Evolutionary conservation across 2,329 filamentous ascomycete genomes (phyloP), one percentile per base, ranked within the genome.

Genomic region (Alternaria infectoria): DNA sequence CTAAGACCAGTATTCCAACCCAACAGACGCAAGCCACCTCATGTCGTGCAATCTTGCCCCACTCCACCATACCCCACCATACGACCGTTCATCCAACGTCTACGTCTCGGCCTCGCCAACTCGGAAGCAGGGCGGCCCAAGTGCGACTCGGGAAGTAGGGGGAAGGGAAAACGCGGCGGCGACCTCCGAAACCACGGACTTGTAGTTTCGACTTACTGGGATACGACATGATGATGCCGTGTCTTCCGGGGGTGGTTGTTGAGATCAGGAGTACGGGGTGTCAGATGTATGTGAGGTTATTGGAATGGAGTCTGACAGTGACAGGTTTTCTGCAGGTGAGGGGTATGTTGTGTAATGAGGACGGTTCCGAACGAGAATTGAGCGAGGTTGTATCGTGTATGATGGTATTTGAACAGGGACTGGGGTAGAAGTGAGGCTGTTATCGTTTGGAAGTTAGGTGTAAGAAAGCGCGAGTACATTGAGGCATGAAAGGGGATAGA

Each of bases 271-370:
- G 49, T 25, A 52, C 28, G 28, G 49, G 49, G 49, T 51, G 49
- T 52, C 49, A 52, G 49, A 52, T 52, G 36, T 46, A 23, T 59
- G 59, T 44, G 49, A 59, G 55, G 55, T 49, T 47, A 59, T 62
- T 58, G 49, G 32, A 62, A 59, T 44, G 56, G 32, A 44, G 49
- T 25, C 55, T 62, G 60, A 62, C 60, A 62, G 12, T 46, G 47
- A 30, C 21, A 43, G 19, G 21, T 47, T 25, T 40, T 17, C 4
- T 45, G 49, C 46, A 23, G 30, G 10, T n/a, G n/a, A 46, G n/a
- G 4, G 51, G 13, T 10, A 47, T 43, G 32, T 25, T 32, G 40
- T 60, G 54, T 40, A 15, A 32, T 11, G 25, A 3, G 5, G 13
- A 12, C 12, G 19, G 10, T 36, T 52, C 49, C 30, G 49, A 28